Evolutionary conservation across 2,329 filamentous ascomycete species (phyloP).

Genomic region (Sarocladium strictum): DNA sequence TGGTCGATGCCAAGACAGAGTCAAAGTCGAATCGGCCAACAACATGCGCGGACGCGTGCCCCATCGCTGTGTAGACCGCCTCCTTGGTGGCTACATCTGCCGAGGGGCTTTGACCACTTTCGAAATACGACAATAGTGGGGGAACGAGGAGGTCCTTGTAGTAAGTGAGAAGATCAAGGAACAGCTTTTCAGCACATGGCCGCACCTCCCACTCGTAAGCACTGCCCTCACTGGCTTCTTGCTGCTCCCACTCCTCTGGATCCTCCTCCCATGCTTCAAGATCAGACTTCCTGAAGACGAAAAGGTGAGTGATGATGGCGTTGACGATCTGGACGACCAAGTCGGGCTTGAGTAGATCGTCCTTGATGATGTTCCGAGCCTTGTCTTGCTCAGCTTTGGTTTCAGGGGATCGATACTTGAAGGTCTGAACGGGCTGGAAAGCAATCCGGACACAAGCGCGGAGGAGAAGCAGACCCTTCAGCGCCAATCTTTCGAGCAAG

Average conservation of each 20-base stretch:
- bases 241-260: constrained; percentile 90
- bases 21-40: constrained; percentile 76
- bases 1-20: constrained; percentile 64
- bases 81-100: constrained; percentile 79
- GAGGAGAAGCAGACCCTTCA: constrained; percentile 78
- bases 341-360: constrained; percentile 66
- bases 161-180: constrained; percentile 83
- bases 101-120: constrained; percentile 61
- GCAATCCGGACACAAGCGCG: constrained; percentile 81
- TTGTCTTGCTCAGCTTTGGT: constrained; percentile 70
- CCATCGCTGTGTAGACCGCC: constrained; percentile 89
- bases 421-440: constrained; percentile 72
- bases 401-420: constrained; percentile 72
- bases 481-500: constrained; percentile 69
- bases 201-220: constrained; percentile 90
- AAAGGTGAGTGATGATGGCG: constrained; percentile 77
- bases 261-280: constrained; percentile 91
- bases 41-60: constrained; percentile 73
- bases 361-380: constrained; percentile 64
- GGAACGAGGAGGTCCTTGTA: constrained; percentile 77
- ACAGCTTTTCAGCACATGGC: constrained; percentile 88
- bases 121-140: constrained; percentile 77
- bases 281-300: constrained; percentile 80
- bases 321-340: constrained; percentile 80
- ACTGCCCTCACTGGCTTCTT: constrained; percentile 77